Conservation (phyloP, 805 yeast species). For the fission yeast (Schizosaccharomyces pombe) region DNA sequence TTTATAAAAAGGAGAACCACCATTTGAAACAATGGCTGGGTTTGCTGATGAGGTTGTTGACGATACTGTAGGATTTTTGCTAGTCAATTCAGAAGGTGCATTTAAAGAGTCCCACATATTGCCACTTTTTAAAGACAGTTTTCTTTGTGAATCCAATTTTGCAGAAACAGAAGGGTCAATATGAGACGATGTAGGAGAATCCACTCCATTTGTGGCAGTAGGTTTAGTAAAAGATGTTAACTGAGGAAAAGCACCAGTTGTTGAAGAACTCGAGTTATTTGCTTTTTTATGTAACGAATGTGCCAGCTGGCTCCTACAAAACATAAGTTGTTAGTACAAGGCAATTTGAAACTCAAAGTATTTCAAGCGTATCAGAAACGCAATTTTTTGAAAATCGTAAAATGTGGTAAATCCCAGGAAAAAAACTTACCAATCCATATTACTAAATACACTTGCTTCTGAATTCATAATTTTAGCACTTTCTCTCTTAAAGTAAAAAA, state of each 20-base stretch:
- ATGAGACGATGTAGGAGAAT: not conserved
- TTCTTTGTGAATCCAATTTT: not conserved
- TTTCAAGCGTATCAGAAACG: too few species aligned
- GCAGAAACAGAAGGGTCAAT: not conserved
- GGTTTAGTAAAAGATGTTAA: not conserved
- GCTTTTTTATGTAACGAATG: not conserved
- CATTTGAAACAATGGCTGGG: not conserved
- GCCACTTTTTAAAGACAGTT: not conserved
- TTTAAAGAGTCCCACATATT: not conserved
- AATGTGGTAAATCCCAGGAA: not conserved
- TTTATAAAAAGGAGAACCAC: too few species aligned
- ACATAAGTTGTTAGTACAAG: not conserved
- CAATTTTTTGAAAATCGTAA: not conserved
- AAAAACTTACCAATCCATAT: not conserved
- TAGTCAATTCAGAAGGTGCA: too few species aligned
- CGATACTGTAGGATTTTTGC: too few species aligned
- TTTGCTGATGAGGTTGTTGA: too few species aligned
- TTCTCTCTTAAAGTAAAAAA: not conserved
- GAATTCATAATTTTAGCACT: not conserved
- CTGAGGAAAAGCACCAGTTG: not conserved
- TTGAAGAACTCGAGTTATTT: not conserved
- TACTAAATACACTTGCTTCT: not conserved
- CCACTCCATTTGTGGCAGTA: not conserved
- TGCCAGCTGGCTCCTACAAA: not conserved
- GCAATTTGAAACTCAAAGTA: too few species aligned